Percentiles rank a stretch among this genome's conserved stretches.
Conservation (phyloP, 2,329 filamentous ascomycete species). For the Colletotrichum eremochloae region DNA sequence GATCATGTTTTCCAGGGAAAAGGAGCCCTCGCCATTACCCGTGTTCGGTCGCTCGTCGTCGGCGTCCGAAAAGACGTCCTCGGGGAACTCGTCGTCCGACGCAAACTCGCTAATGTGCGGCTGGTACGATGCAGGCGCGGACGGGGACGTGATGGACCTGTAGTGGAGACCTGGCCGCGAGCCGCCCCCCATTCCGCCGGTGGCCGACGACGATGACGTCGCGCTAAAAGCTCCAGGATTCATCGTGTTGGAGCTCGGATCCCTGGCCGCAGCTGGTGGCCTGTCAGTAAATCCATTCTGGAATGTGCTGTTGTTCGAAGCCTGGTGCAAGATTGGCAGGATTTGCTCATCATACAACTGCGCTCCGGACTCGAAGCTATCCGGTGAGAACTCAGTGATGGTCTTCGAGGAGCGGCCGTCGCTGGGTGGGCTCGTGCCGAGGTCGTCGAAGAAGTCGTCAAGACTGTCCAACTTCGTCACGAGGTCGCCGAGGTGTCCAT, state of each 20-base stretch:
- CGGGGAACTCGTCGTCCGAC: constrained; percentile 81
- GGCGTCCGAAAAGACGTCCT: constrained; percentile 84
- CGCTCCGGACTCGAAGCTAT: constrained; percentile 79
- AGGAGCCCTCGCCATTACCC: constrained; percentile 61
- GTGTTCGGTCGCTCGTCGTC: constrained; percentile 68
- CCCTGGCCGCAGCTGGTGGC: constrained; percentile 70
- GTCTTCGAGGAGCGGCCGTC: constrained; percentile 73
- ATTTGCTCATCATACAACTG: constrained; percentile 95
- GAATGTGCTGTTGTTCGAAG: constrained; percentile 82
- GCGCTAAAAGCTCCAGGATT: constrained; percentile 71
- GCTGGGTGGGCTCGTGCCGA: constrained; percentile 68
- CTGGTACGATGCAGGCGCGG: constrained; percentile 68
- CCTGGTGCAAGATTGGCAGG: constrained; percentile 88
- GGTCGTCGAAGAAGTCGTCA: constrained; percentile 85
- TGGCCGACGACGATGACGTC: constrained; percentile 51
- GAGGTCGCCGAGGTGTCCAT: constrained; percentile 84
- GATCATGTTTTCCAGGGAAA: constrained; percentile 73
- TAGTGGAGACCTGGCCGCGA: constrained; percentile 79
- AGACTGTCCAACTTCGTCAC: constrained; percentile 84
- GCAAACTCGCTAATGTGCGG: constrained; percentile 71
- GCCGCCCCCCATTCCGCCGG: constrained; percentile 7
- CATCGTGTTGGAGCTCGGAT: constrained; percentile 72
- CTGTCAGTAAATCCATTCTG: constrained; percentile 90
- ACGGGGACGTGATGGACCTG: constrained; percentile 88
- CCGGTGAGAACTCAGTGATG: constrained; percentile 74